phyloP scores from a whole-genome alignment of 164 flowering plant genomes.

The Stephania japonica region DNA sequence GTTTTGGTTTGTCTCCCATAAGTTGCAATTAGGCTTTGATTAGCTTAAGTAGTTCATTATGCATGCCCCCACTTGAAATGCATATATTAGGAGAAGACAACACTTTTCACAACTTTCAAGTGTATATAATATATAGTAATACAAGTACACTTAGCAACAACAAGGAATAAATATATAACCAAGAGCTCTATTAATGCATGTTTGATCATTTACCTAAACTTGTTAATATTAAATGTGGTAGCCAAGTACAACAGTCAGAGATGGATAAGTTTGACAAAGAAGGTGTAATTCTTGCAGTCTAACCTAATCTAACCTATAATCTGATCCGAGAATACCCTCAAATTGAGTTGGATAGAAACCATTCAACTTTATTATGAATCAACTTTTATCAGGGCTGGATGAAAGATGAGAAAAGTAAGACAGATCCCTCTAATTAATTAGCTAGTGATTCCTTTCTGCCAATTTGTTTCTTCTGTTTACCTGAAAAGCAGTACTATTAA shows the following conservation, averaged over 20 bases:
- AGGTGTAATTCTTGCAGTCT: not conserved
- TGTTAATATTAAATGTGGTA: not conserved
- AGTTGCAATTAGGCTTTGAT: not conserved
- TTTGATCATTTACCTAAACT: not conserved
- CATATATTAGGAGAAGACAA: not conserved
- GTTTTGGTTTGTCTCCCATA: slow-evolving; percentile 2
- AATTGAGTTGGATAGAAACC: not conserved
- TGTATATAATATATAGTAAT: too few relatives aligned
- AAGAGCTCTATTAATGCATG: not conserved
- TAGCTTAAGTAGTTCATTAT: not conserved
- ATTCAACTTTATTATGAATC: not conserved
- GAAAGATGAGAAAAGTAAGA: not conserved
- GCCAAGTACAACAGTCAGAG: not conserved
- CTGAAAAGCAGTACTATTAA: not conserved
- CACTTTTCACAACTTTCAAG: not conserved
- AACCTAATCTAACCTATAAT: not conserved
- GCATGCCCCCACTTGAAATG: not conserved
- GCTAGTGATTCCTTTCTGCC: not conserved
- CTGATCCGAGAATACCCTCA: not conserved
- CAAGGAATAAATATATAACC: too few relatives aligned
- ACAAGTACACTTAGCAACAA: too few relatives aligned
- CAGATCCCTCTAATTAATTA: not conserved
- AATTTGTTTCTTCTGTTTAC: not conserved
- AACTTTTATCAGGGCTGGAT: too few relatives aligned
- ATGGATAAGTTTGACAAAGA: not conserved